Evolutionary conservation across 768 basidiomycete genomes (phyloP), one percentile per base, ranked within the genome.

Genomic region (Pleurotus platypus): DNA sequence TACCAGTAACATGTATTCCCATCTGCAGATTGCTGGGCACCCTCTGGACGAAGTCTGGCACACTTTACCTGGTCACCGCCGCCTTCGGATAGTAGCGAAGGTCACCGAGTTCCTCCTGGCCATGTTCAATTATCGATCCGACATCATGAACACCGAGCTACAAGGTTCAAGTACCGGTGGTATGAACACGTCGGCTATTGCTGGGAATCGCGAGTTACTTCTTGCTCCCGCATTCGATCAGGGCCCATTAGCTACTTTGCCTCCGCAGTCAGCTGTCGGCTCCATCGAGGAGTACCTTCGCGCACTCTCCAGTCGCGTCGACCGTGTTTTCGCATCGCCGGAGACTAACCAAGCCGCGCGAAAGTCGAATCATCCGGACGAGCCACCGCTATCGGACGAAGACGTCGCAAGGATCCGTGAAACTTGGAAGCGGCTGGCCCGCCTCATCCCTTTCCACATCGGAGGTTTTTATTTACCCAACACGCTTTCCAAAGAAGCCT

Each of bases 391-490:
- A n/a, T 59, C 60, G 42, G 60, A 62, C 54, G 54, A 57, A 27
- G 69, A 70, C 43, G 56, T 68, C 15, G 57, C 22, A 5, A 60
- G 58, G 11, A 39, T 62, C n/a, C 65, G 60, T 48, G 63, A 58
- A 11, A 70, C 69, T 2, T 70, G 68, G 67, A 58, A 58, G 13
- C 63, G 66, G 3, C 58, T 65, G 42, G 55, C 56, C 35, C 45
- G 40, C 22, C 59, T 70, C 18, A 64, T 69, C 47, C 55, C 67
- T 4, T 62, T 66, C 45, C 69, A 70, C 55, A 60, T 61, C 8
- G 69, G 69, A 5, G 69, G 69, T 7, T 70, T 69, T 57, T 70
- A 69, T 48, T 53, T 70, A 35, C 69, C 69, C 12, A 51, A 50
- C 13, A 58, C 60, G 49, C 63, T 70, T 42, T 63, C 67, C 5